Evolutionary conservation across 179 eudicot genomes (phyloP).

Genomic region (Pouteria campechiana): DNA sequence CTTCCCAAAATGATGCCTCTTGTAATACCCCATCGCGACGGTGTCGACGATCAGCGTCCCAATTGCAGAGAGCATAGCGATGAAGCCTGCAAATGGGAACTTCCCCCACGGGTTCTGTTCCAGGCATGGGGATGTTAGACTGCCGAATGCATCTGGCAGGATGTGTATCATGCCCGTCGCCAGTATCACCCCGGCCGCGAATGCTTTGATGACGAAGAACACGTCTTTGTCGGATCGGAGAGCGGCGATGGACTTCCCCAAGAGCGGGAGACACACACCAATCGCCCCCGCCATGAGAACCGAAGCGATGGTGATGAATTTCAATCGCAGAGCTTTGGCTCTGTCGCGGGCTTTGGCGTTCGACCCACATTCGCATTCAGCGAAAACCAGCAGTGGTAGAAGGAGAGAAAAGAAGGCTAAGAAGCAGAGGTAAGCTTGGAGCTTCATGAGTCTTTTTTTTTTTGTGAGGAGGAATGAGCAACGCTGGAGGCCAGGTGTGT

Average conservation of each 20-base stretch:
- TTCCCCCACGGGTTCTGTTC: constrained; percentile 2
- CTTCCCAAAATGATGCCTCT: constrained; percentile 7
- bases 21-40: constrained; percentile 4
- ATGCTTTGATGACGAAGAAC: constrained; percentile 16
- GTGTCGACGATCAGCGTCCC: constrained; percentile 16
- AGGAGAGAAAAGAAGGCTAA: not conserved
- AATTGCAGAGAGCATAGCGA: constrained; percentile 11
- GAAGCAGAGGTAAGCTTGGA: no score
- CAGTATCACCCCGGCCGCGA: constrained; percentile 23
- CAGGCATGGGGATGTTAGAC: constrained; percentile 14
- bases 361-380: constrained; percentile 2
- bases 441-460: no score
- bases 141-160: constrained; percentile 14
- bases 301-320: constrained; percentile 10
- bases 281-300: constrained; percentile 12
- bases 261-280: constrained; percentile 13
- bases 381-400: not conserved
- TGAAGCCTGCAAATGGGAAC: constrained; percentile 10
- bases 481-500: no score
- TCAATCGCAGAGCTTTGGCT: constrained; percentile 7
- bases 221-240: constrained; percentile 8
- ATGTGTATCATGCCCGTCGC: constrained; percentile 20
- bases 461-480: no score
- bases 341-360: constrained; percentile 1
- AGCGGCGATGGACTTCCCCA: constrained; percentile 2